Evolutionary conservation across 257 asterid genomes (phyloP).

Genomic region (Nicotiana benthamiana): DNA sequence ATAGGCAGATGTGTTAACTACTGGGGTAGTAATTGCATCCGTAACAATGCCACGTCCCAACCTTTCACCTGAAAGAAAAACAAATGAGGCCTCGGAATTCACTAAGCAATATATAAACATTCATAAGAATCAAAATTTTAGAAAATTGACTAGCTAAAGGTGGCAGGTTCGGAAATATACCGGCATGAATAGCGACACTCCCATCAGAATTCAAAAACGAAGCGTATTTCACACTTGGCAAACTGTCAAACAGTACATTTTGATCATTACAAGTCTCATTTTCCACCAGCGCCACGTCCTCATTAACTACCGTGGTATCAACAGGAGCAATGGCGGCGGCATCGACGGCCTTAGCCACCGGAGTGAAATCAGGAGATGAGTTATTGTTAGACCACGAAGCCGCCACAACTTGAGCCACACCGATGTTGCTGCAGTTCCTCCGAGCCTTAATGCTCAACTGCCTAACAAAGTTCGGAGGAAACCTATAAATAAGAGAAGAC

Average conservation of each 20-base stretch:
- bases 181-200: slow-evolving; percentile 89
- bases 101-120: not conserved
- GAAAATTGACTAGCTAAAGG: no score
- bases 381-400: slow-evolving; percentile 91
- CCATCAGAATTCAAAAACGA: slow-evolving; percentile 74
- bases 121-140: no score
- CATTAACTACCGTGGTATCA: slow-evolving; percentile 11
- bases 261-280: slow-evolving; percentile 23
- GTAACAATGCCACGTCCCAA: slow-evolving; percentile 73
- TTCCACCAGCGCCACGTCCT: slow-evolving; percentile 29
- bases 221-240: slow-evolving; percentile 33
- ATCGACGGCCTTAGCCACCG: slow-evolving; percentile 72
- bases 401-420: slow-evolving; percentile 96
- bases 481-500: slow-evolving; percentile 56
- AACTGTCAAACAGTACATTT: slow-evolving; percentile 45
- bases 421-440: slow-evolving; percentile 93
- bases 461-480: slow-evolving; percentile 94
- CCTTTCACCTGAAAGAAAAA: slow-evolving; percentile 70
- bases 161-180: slow-evolving; percentile 24
- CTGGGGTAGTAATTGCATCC: slow-evolving; percentile 92
- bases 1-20: slow-evolving; percentile 89
- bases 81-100: not conserved
- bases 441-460: slow-evolving; percentile 96
- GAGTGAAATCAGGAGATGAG: slow-evolving; percentile 18
- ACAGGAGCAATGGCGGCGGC: slow-evolving; percentile 42